Base-by-base conservation (phyloP, 371 early-diverging fungal species). In the Lichtheimia hyalospora region DNA sequence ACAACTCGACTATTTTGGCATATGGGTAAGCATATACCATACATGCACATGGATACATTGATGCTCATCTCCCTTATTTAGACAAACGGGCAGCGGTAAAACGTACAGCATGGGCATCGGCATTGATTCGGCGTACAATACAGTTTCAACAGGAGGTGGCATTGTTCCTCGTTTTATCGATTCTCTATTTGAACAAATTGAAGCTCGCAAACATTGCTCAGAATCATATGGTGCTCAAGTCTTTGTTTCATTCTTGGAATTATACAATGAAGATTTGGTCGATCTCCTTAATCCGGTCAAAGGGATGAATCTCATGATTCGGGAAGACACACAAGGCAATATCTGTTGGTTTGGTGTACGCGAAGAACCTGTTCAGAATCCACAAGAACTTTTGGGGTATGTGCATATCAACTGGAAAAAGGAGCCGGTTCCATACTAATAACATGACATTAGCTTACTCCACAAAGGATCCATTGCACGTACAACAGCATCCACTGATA, bases 241-340 rank as follows among this genome's bases (percentile, higher is more conserved):
- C 18, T 77, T 63, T 55, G 85, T 88, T 3, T 85, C 93, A 41
- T 96, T 91, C 73, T 66, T 97, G n/a, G 99, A 99, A 72, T 75
- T 99, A 28, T 99, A 99, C 79, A 99, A 99, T 73, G 99, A 99
- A 75, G 94, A 95, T 52, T 73, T 97, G 6, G 85, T 89, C 13
- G 96, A 96, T 73, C 82, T 97, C 27, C 71, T 96, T 24, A 84
- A 85, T 50, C 79, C 49, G 3, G 67, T 77, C 39, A 62, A 67
- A 39, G 63, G 64, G 16, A 21, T 60, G 12, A 58, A 57, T 23
- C 60, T 64, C 42, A 62, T 86, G 14, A 93, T 96, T 52, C 84
- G 99, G 39, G 95, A 99, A 72, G 98, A 99, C 77, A 72, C 82
- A 14, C 82, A 87, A 56, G 98, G 98, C 54, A 89, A 90, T 53